phyloP scores from a whole-genome alignment of 345 rosid species.

The Gossypium arboreum region DNA sequence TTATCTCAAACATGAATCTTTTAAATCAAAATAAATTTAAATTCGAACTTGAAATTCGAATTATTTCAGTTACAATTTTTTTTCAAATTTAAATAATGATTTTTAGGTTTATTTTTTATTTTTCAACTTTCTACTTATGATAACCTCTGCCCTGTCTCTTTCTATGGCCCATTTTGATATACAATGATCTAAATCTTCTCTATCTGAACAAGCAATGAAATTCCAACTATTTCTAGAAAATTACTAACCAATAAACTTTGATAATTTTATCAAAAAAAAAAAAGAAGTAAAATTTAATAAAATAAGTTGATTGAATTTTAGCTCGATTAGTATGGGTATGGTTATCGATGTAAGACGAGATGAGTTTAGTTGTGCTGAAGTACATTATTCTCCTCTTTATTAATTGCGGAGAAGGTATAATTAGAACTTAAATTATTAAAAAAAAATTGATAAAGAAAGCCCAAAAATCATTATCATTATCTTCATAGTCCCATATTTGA shows the following conservation, averaged over 20 bases:
- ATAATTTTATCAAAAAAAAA: neutral
- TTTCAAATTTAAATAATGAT: too few relatives aligned
- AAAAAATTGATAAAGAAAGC: neutral
- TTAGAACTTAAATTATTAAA: too few relatives aligned
- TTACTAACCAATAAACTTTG: neutral
- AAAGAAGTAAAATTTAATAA: too few relatives aligned
- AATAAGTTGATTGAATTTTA: too few relatives aligned
- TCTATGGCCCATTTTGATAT: neutral
- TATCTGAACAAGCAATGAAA: neutral
- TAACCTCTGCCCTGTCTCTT: neutral
- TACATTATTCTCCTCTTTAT: fast-evolving
- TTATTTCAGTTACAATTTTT: too few relatives aligned
- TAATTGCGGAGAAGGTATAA: fast-evolving
- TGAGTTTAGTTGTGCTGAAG: fast-evolving
- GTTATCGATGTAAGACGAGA: fast-evolving
- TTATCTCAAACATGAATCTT: too few relatives aligned
- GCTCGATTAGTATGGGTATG: too few relatives aligned
- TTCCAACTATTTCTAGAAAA: neutral
- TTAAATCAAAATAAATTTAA: too few relatives aligned
- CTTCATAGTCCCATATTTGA: too few relatives aligned
- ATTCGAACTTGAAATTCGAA: fast-evolving
- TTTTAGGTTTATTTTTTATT: too few relatives aligned
- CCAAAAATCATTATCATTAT: neutral
- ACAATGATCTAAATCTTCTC: neutral
- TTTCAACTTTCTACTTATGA: neutral